phyloP scores from a whole-genome alignment of 495 filamentous ascomycete genomes.

The Alectoria sarmentosa region DNA sequence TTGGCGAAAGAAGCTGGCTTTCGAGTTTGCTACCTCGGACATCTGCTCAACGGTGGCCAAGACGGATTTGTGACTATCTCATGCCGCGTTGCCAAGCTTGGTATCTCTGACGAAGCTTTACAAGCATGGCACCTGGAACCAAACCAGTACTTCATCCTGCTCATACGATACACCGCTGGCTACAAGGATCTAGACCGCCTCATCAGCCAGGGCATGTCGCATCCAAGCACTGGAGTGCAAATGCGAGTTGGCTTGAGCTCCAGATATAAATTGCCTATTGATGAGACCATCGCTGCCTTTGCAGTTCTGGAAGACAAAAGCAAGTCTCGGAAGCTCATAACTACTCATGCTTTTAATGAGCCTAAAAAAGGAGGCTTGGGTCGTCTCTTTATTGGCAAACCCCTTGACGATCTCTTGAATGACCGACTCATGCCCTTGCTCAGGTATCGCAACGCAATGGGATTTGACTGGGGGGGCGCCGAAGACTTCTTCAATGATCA shows the following conservation, averaged over 20 bases:
- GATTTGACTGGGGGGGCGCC: constrained; percentile 63
- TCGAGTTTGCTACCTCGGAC: constrained; percentile 58
- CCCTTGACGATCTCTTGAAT: constrained; percentile 64
- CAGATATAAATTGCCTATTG: constrained; percentile 42
- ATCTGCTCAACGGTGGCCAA: constrained; percentile 33
- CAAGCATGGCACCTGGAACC: constrained; percentile 67
- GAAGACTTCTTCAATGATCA: constrained; percentile 49
- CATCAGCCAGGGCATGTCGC: constrained; percentile 22
- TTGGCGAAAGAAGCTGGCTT: constrained; percentile 60
- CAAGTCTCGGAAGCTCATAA: constrained; percentile 12
- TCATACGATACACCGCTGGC: constrained; percentile 56
- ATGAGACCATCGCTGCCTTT: constrained; percentile 46
- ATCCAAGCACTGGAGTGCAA: constrained; percentile 21
- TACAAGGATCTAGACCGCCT: constrained; percentile 53
- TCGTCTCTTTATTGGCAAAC: constrained; percentile 62
- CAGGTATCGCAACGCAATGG: constrained; percentile 46
- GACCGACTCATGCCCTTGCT: constrained; percentile 57
- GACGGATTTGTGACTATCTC: constrained; percentile 52
- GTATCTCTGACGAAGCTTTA: constrained; percentile 68
- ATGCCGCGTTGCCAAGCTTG: constrained; percentile 57
- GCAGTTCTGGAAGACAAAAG: constrained; percentile 26
- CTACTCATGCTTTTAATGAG: constrained; percentile 3
- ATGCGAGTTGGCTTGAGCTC: constrained; percentile 44
- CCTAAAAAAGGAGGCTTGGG: constrained; percentile 29
- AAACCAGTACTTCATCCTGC: constrained; percentile 65